Evolutionary conservation across 192 early-diverging fungal genomes (phyloP).

Genomic region (Entomortierella parvispora): DNA sequence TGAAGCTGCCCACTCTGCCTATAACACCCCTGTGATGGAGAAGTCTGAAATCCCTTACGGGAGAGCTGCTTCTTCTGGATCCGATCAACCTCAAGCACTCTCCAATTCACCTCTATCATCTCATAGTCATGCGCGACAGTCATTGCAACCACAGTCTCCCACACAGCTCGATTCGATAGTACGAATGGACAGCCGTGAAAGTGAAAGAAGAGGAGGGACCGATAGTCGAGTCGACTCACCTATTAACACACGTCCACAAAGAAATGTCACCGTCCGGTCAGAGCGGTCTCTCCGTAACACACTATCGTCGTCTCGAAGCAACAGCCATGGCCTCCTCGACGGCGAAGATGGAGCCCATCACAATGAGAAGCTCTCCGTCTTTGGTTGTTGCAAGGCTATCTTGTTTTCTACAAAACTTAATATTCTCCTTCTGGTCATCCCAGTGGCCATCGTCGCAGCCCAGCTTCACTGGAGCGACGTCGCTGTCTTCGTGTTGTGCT

Average conservation of each 20-base stretch:
- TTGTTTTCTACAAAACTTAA: slow-evolving; percentile 71
- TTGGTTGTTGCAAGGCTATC: slow-evolving; percentile 26
- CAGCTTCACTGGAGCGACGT: slow-evolving; percentile 73
- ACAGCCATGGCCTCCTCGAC: slow-evolving; percentile 5
- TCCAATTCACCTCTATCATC: too few species aligned
- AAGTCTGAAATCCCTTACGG: too few species aligned
- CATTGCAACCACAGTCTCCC: too few species aligned
- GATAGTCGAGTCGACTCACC: neutral
- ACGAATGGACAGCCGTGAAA: too few species aligned
- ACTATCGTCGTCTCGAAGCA: neutral
- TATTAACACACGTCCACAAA: slow-evolving; percentile 5
- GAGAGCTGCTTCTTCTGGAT: too few species aligned
- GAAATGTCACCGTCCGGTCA: slow-evolving; percentile 36
- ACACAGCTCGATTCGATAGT: too few species aligned
- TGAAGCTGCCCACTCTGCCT: too few species aligned
- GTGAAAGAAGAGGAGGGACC: neutral
- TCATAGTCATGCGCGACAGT: too few species aligned
- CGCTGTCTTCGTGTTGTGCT: slow-evolving; percentile 83
- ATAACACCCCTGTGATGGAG: too few species aligned
- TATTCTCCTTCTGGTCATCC: slow-evolving; percentile 78
- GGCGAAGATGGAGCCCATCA: neutral
- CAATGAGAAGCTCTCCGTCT: neutral
- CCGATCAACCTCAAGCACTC: too few species aligned
- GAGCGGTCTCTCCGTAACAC: slow-evolving; percentile 26
- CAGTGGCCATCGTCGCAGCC: slow-evolving; percentile 78